These are phyloP conservation scores for Coccomyxa sp. DNA, from an alignment of 139 green algal genomes.

Conservation along the genomic window DNA sequence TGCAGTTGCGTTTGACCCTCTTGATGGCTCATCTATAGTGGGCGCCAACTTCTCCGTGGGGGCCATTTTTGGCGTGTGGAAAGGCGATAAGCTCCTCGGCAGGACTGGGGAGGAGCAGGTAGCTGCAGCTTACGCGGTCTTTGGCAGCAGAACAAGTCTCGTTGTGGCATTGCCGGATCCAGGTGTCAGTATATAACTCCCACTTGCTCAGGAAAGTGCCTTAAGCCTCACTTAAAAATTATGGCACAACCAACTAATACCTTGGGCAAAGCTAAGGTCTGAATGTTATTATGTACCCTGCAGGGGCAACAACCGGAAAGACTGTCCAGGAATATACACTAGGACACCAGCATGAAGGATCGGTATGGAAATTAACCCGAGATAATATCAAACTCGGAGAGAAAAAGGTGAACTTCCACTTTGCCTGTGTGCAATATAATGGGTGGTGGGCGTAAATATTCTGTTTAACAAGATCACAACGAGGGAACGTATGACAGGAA, in stretches of 20 bases:
- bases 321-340: conserved; percentile 65
- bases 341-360: conserved; percentile 59
- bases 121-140: conserved; percentile 73
- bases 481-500: background rate
- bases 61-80: conserved; percentile 82
- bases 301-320: conserved; percentile 45
- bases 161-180: conserved; percentile 51
- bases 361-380: no score
- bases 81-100: conserved; percentile 49
- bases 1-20: conserved; percentile 78
- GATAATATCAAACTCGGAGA: background rate
- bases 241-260: conserved; percentile 28
- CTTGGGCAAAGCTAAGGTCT: conserved; percentile 78
- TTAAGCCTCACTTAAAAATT: background rate
- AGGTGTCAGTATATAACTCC: background rate
- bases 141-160: conserved; percentile 73
- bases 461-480: background rate
- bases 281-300: conserved; percentile 40
- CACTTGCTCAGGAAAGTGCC: background rate
- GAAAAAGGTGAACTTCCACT: background rate
- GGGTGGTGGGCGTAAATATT: background rate
- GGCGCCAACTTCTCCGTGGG: conserved; percentile 61
- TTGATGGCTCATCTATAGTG: conserved; percentile 78
- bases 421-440: background rate
- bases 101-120: conserved; percentile 49